These are phyloP conservation scores for Euphorbia pulcherrima DNA, from an alignment of 345 rosid genomes.

Conservation along the genomic window DNA sequence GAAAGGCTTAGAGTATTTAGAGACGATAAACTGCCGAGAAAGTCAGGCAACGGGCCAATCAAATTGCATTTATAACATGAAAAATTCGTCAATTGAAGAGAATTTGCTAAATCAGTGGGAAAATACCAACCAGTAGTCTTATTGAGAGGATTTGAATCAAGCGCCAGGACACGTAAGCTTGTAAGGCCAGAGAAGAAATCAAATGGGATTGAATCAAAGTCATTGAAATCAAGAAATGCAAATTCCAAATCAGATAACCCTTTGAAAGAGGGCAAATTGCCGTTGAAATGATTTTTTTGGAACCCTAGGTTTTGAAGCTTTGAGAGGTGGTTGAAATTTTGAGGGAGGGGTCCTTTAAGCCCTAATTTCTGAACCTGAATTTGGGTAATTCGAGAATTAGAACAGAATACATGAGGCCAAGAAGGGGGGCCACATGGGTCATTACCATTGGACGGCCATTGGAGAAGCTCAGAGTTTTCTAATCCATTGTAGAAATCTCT, in stretches of 20 bases:
- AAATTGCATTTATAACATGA: conserved; percentile 65
- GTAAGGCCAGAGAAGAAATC: conserved; percentile 54
- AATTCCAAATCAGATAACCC: conserved; percentile 46
- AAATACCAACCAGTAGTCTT: conserved; percentile 57
- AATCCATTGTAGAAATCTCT: conserved; percentile 60
- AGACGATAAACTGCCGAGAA: conserved; percentile 51
- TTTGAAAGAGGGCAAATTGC: conserved; percentile 51
- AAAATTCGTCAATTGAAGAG: conserved; percentile 52
- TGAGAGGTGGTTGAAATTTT: conserved; percentile 48
- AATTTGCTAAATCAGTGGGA: conserved; percentile 45
- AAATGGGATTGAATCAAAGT: conserved; percentile 55
- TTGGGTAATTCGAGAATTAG: conserved; percentile 46
- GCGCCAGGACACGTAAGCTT: conserved; percentile 48
- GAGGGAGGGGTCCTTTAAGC: conserved; percentile 62
- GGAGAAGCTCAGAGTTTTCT: conserved; percentile 55
- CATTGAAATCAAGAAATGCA: conserved; percentile 55
- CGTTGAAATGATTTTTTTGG: conserved; percentile 58
- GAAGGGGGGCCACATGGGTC: conserved; percentile 64
- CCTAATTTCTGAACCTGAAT: conserved; percentile 58
- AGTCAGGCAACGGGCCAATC: conserved; percentile 61
- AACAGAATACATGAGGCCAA: conserved; percentile 57
- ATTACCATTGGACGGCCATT: conserved; percentile 57
- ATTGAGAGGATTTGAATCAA: conserved; percentile 57
- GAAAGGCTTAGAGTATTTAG: conserved; percentile 51
- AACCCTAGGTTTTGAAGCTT: conserved; percentile 53